Conservation (phyloP, 192 early-diverging fungal species). For the Podila clonocystis region DNA sequence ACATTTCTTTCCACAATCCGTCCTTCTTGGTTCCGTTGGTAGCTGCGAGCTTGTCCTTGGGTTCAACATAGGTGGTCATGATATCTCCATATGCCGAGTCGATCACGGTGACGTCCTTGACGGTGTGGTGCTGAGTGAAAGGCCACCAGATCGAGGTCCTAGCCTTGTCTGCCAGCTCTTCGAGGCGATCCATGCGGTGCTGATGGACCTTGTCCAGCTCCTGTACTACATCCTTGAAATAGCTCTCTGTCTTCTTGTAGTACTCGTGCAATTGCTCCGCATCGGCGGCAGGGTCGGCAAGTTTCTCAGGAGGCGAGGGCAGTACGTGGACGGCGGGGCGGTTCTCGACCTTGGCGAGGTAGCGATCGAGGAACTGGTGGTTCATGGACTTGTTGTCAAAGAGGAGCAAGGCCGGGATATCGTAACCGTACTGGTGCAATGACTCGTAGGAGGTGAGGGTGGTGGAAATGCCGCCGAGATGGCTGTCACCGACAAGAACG, state of each 20-base stretch:
- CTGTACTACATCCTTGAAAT: constrained; percentile 55
- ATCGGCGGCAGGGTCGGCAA: constrained; percentile 55
- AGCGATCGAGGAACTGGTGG: constrained; percentile 56
- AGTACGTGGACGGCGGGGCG: constrained; percentile 45
- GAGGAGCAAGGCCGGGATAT: constrained; percentile 72
- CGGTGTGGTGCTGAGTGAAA: constrained; percentile 76
- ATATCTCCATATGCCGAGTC: constrained; percentile 79
- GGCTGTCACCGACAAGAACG: constrained; percentile 78
- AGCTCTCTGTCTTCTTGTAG: constrained; percentile 59
- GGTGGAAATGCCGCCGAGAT: constrained; percentile 86
- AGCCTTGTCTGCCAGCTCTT: constrained; percentile 60
- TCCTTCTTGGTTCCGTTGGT: constrained; percentile 24
- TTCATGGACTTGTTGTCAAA: constrained; percentile 71
- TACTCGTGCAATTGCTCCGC: constrained; percentile 65
- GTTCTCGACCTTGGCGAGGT: constrained; percentile 42
- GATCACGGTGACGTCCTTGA: constrained; percentile 71
- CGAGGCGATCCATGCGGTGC: constrained; percentile 62
- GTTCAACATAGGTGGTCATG: constrained; percentile 63
- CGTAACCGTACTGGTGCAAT: constrained; percentile 73
- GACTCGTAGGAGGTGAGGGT: constrained; percentile 81
- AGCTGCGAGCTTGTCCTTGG: constrained; percentile 11
- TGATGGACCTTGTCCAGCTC: constrained; percentile 60
- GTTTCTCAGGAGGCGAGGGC: constrained; percentile 58
- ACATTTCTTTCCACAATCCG: constrained; percentile 55
- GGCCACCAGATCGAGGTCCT: constrained; percentile 80